Conservation (phyloP, 1,284 basidiomycete genomes). For the Ceratobasidium sp. region DNA sequence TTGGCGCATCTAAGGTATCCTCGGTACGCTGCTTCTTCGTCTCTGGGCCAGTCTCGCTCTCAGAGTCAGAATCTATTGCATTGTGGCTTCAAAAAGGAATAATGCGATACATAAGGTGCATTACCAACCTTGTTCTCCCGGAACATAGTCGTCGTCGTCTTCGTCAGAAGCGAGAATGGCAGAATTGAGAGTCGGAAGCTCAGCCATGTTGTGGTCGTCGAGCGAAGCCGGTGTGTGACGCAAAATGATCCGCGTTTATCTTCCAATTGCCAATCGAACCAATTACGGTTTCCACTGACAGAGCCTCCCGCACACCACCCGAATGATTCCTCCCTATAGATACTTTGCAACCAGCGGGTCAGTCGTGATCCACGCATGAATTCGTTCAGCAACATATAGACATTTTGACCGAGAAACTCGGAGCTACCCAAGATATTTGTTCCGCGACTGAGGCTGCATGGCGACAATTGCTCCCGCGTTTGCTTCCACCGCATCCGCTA, state of each 20-base stretch:
- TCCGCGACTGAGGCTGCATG: slow-evolving; percentile 1
- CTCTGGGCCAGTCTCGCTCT: slow-evolving; percentile 31
- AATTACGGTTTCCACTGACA: slow-evolving; percentile 3
- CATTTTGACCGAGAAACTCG: neutral
- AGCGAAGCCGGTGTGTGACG: slow-evolving; percentile 18
- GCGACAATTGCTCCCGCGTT: slow-evolving; percentile 33
- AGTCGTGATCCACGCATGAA: slow-evolving; percentile 1
- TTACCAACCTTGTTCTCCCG: slow-evolving; percentile 31
- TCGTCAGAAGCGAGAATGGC: slow-evolving; percentile 31
- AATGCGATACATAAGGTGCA: neutral
- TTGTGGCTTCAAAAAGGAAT: neutral
- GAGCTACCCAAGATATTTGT: neutral
- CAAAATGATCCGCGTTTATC: slow-evolving; percentile 13
- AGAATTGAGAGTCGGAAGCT: slow-evolving; percentile 28
- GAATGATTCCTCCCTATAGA: neutral
- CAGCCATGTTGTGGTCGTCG: slow-evolving; percentile 33
- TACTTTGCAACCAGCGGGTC: slow-evolving; percentile 5
- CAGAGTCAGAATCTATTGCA: slow-evolving; percentile 35
- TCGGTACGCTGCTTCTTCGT: slow-evolving; percentile 36
- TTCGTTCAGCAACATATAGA: slow-evolving; percentile 8
- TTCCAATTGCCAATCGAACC: slow-evolving; percentile 35
- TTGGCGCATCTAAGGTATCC: neutral
- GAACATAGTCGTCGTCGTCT: slow-evolving; percentile 43
- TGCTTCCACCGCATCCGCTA: slow-evolving; percentile 1
- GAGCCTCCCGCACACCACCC: slow-evolving; percentile 12